Evolutionary conservation across 2,329 filamentous ascomycete genomes (phyloP).

Genomic region (Pseudocercospora musae): DNA sequence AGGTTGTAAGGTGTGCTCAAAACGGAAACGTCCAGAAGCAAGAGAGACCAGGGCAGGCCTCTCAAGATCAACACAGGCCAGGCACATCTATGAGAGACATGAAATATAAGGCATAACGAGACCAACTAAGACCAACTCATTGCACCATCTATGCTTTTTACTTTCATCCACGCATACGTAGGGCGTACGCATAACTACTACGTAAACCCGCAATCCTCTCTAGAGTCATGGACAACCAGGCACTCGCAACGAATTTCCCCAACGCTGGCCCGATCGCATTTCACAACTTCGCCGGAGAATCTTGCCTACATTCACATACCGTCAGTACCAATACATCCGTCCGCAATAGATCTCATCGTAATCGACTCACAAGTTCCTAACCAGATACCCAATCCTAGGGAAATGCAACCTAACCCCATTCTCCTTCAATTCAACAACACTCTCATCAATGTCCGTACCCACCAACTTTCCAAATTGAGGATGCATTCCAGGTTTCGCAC

Average conservation of each 20-base stretch:
- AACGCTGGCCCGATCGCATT: too few species aligned
- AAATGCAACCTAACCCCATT: constrained; percentile 37
- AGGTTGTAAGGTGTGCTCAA: neutral
- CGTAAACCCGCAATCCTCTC: too few species aligned
- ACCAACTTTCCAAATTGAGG: constrained; percentile 33
- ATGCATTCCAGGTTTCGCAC: constrained; percentile 26
- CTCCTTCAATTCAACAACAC: constrained; percentile 27
- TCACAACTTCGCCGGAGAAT: constrained; percentile 2
- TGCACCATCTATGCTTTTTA: too few species aligned
- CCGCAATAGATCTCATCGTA: neutral
- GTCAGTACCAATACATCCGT: neutral
- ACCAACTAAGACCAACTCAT: neutral
- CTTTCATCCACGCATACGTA: too few species aligned
- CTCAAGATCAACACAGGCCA: neutral
- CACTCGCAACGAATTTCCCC: too few species aligned
- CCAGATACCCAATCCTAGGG: constrained; percentile 25
- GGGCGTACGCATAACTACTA: too few species aligned
- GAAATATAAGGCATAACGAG: neutral
- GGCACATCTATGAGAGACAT: neutral
- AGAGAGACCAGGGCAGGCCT: neutral
- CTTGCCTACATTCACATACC: neutral
- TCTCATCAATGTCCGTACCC: constrained; percentile 25
- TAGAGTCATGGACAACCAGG: too few species aligned
- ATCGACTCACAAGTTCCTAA: neutral
- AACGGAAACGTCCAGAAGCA: too few species aligned